Evolutionary conservation across 192 early-diverging fungal genomes (phyloP).

Genomic region (Coemansia sp.): DNA sequence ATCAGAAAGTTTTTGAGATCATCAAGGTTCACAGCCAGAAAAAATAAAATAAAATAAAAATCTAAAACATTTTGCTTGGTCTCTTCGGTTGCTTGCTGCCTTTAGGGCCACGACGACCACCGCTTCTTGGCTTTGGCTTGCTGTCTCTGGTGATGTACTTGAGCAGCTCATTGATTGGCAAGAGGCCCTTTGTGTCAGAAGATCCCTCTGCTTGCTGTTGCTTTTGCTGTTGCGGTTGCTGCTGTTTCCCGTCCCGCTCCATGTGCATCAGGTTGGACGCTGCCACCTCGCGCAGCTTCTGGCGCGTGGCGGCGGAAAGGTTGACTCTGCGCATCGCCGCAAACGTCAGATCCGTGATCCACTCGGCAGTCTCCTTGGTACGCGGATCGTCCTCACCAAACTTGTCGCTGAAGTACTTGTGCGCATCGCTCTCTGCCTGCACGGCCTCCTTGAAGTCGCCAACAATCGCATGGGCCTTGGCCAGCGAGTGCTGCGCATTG

Average conservation of each 20-base stretch:
- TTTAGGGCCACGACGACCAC: constrained; percentile 33
- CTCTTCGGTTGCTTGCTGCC: constrained; percentile 26
- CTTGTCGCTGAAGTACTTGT: constrained; percentile 59
- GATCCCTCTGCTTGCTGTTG: neutral
- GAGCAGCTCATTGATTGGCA: constrained; percentile 77
- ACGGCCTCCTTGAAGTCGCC: constrained; percentile 78
- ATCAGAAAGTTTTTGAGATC: too few relatives aligned
- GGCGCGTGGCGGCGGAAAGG: constrained; percentile 33
- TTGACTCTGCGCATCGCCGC: constrained; percentile 59
- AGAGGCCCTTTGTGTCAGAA: constrained; percentile 62
- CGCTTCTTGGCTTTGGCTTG: constrained; percentile 39
- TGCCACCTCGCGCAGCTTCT: constrained; percentile 34
- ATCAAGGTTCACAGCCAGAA: too few relatives aligned
- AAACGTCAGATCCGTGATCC: constrained; percentile 66
- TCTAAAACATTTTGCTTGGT: neutral
- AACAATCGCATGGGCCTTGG: constrained; percentile 69
- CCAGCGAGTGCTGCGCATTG: constrained; percentile 69
- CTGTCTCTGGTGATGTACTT: constrained; percentile 61
- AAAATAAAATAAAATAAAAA: too few relatives aligned
- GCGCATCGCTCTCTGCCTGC: constrained; percentile 66
- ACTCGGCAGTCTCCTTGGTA: constrained; percentile 66
- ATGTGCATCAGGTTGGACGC: constrained; percentile 39
- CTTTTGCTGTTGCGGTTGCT: constrained; percentile 63
- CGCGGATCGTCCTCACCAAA: constrained; percentile 71
- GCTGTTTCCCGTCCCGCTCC: constrained; percentile 35